Evolutionary conservation across 2,329 filamentous ascomycete species (phyloP).

Genomic region (Penicillium vulpinum): DNA sequence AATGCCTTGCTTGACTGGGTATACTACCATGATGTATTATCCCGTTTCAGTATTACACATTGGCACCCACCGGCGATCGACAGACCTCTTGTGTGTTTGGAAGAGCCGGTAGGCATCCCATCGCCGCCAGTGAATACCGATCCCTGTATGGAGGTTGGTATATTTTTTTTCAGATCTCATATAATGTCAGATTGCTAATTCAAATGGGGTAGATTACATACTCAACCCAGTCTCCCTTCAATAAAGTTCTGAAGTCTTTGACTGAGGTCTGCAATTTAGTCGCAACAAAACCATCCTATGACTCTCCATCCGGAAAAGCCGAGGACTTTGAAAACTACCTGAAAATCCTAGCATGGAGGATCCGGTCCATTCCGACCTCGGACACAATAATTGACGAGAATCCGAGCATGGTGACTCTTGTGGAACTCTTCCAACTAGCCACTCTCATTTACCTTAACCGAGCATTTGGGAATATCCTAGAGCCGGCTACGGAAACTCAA

Average conservation of each 20-base stretch:
- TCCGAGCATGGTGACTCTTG: not conserved
- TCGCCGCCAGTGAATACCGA: not conserved
- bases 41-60: constrained; percentile 3
- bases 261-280: not conserved
- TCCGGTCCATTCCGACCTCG: not conserved
- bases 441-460: not conserved
- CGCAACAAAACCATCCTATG: not conserved
- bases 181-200: not conserved
- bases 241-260: not conserved
- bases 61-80: not conserved
- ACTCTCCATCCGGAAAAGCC: not conserved
- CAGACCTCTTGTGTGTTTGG: not conserved
- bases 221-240: not conserved
- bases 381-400: not conserved
- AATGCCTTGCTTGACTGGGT: constrained; percentile 5
- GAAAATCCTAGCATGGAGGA: not conserved
- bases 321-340: not conserved
- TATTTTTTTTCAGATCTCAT: not conserved
- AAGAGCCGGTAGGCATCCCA: not conserved
- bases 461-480: not conserved
- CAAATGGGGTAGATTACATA: not conserved
- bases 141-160: not conserved
- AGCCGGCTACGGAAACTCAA: not conserved
- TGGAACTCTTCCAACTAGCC: not conserved
- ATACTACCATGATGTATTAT: constrained; percentile 3